Evolutionary conservation across 2,329 filamentous ascomycete genomes (phyloP), one percentile per base, ranked within the genome.

Genomic region (Raffaelea deltoideospora): DNA sequence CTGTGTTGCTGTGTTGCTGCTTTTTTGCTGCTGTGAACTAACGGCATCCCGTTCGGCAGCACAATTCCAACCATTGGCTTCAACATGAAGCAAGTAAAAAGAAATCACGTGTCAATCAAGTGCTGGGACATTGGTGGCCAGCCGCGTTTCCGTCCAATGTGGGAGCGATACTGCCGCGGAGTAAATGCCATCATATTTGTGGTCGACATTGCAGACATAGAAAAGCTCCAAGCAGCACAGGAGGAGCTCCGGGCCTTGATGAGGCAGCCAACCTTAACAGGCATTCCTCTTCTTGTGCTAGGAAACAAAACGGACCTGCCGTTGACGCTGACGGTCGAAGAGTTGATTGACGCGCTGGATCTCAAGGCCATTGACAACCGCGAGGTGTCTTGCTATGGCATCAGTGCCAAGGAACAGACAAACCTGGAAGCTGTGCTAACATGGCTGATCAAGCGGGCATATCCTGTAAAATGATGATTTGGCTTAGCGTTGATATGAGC

Each of bases 71-170:
- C 90, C 14, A 88, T 98, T 51, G 90, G 90, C 47, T 96, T 96
- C 68, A 98, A 96, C 60, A 94, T 95, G 77, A 96, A 96, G 69
- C 79, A 82, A 48, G 86, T 98, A 50, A 87, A 95, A 63, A 88
- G 90, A 54, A 90, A 90, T 49, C 88, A 96, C 72, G 90, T 98
- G 57, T 93, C 90, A 50, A 69, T 98, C 52, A 96, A 96, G 63
- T 98, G 90, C 61, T 98, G 90, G 90, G 90, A 98, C 64, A 76
- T 98, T 45, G 90, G 90, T 49, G 90, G 90, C 37, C 90, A 98
- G 62, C 88, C 90, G 49, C 76, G 88, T 47, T 98, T 96, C 64
- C 82, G 90, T 53, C 83, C 84, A 48, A 98, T 98, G 90, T 98
- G 90, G 90, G 90, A 98, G 67, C 72, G 90, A 53, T 98, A 98